A percentile compares a stretch with the other conserved stretches of the same genome.
Evolutionary conservation across 2,329 filamentous ascomycete genomes (phyloP).

Genomic region (Cladosporium sphaerospermum): DNA sequence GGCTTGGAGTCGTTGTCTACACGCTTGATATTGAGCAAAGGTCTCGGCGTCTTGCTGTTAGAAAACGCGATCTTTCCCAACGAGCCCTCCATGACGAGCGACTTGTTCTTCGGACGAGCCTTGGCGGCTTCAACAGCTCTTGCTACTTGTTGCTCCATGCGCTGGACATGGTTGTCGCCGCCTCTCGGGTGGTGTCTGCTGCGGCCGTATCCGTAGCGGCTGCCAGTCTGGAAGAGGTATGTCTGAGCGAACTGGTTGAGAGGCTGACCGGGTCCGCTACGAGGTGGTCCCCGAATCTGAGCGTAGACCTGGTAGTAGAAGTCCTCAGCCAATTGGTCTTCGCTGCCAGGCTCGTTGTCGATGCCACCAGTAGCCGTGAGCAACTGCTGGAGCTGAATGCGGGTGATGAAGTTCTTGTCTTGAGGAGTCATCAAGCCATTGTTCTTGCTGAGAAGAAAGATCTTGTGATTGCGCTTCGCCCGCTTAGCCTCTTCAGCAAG

Average conservation of each 20-base stretch:
- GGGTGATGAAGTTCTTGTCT: conserved; percentile 98
- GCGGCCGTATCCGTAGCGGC: conserved; percentile 64
- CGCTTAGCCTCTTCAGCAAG: conserved; percentile 88
- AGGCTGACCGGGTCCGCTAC: conserved; percentile 86
- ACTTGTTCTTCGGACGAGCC: conserved; percentile 94
- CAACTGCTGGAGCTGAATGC: conserved; percentile 93
- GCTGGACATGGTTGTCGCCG: conserved; percentile 94
- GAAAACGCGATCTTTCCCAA: conserved; percentile 98
- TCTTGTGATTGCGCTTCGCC: conserved; percentile 97
- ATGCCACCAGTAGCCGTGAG: conserved; percentile 87
- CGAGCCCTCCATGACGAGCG: conserved; percentile 91
- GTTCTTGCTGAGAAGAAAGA: conserved; percentile 83
- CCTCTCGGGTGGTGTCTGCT: conserved; percentile 66
- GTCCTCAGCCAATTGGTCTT: conserved; percentile 79
- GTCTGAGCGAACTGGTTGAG: conserved; percentile 96
- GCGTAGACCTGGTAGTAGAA: conserved; percentile 99
- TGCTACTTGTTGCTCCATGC: conserved; percentile 99
- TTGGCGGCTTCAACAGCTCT: conserved; percentile 95
- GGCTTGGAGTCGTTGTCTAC: conserved; percentile 60
- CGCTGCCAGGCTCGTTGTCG: conserved; percentile 64
- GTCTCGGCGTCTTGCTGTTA: conserved; percentile 95
- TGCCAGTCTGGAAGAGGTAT: conserved; percentile 90
- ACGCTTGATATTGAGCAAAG: conserved; percentile 86
- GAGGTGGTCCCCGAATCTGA: conserved; percentile 76
- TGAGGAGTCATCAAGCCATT: conserved; percentile 98